Conservation (phyloP, 2,329 filamentous ascomycete genomes). For the Curvularia sp. region DNA sequence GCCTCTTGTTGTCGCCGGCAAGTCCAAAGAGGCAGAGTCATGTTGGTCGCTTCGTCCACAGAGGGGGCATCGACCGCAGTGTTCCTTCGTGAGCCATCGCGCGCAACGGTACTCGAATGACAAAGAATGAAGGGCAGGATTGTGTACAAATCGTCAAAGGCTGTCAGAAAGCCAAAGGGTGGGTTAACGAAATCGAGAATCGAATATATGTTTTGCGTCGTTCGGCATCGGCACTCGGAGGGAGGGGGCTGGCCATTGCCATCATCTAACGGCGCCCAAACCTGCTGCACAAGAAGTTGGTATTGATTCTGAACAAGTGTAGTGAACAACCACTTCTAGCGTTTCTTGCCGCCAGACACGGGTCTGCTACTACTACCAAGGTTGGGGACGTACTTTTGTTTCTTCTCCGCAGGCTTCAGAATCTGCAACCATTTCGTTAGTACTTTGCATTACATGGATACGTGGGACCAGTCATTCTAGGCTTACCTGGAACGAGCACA, state of each 20-base stretch:
- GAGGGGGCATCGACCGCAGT: slow-evolving; percentile 5
- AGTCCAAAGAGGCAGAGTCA: slow-evolving; percentile 30
- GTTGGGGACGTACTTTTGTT: slow-evolving; percentile 98
- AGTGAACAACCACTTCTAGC: slow-evolving; percentile 63
- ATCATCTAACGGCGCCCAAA: slow-evolving; percentile 86
- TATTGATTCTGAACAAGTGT: slow-evolving; percentile 48
- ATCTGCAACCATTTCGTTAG: slow-evolving; percentile 66
- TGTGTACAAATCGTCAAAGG: slow-evolving; percentile 40
- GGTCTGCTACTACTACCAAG: slow-evolving; percentile 71
- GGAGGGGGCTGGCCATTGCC: slow-evolving; percentile 39
- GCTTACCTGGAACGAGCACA: slow-evolving; percentile 96
- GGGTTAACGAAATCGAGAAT: slow-evolving; percentile 46
- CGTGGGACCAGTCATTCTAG: neutral
- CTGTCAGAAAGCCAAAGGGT: slow-evolving; percentile 41
- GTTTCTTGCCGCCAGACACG: slow-evolving; percentile 74
- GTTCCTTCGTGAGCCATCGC: slow-evolving; percentile 11
- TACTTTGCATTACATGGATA: neutral
- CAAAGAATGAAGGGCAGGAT: slow-evolving; percentile 32
- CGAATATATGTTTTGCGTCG: slow-evolving; percentile 40
- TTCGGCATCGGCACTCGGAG: slow-evolving; percentile 43
- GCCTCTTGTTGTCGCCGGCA: slow-evolving; percentile 37
- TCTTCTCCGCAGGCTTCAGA: slow-evolving; percentile 99
- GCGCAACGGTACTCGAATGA: slow-evolving; percentile 30
- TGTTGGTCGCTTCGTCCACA: slow-evolving; percentile 23
- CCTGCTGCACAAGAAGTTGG: slow-evolving; percentile 74